Base-by-base conservation (phyloP, 208 protist genomes). In the Leishmania guyanensis region DNA sequence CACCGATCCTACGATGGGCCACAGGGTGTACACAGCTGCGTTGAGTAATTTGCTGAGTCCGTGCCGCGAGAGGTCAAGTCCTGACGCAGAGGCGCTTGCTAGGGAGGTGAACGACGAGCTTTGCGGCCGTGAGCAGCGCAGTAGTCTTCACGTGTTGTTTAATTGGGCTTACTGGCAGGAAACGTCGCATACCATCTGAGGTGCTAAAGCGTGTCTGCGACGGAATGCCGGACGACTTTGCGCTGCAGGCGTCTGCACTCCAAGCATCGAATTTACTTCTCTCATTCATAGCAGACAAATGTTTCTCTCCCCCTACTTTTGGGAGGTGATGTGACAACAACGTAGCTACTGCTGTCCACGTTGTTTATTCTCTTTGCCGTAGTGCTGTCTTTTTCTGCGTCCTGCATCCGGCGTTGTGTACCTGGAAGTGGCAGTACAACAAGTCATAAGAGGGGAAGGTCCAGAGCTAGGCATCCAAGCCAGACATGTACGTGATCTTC, bases 91-190 rank as follows among this genome's bases (percentile, higher is more conserved):
- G 36, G 64, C 69, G 46, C 82, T 96, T 12, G 91, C 93, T 1
- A 78, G 74, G 39, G 91, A 92, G 65, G 88, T 94, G 39, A 96
- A 96, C 80, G 93, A 94, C 43, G 87, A 86, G 33, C 82, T 96
- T 22, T 95, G 73, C 54, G 79, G 78, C 33, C 65, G 69, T 22
- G 50, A 75, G 8, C 83, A 83, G 54, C 87, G 85, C 26, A 95
- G 86, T 70, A 88, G 89, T 16, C 80, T 96, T 39, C 84, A 93
- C 33, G 86, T 96, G 17, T 81, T 95, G 46, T 81, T 93, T 29
- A 86, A 89, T 12, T 96, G 93, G 93, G 82, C 88, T 2, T 89
- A 90, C 39, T 94, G 87, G 86, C 93, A 93, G 72, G 78, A 86
- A 39, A 77, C 62, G 58, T 70, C 76, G 56, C 56, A 77, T 22